Conservation (phyloP, 805 yeast species). For the Metschnikowia drakensbergensis region DNA sequence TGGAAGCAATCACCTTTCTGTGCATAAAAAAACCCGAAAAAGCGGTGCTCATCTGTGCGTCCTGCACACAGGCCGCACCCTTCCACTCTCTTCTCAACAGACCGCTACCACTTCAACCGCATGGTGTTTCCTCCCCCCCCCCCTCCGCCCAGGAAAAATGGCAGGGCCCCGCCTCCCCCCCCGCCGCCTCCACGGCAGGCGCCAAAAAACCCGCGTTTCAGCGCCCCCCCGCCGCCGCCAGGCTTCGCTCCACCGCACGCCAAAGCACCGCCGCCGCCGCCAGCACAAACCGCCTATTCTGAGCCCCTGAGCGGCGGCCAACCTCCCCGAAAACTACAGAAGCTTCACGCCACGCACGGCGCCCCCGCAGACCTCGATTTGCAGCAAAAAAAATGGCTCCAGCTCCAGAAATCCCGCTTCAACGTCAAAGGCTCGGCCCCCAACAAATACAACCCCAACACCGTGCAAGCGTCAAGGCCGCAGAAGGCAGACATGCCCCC, state of each 20-base stretch:
- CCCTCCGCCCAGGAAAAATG: slow-evolving; percentile 12
- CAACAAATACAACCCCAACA: slow-evolving; percentile 31
- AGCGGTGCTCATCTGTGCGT: neutral
- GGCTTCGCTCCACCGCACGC: neutral
- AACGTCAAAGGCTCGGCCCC: slow-evolving; percentile 14
- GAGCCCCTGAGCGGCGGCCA: neutral
- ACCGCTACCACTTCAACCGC: neutral
- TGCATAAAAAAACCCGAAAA: too few species aligned
- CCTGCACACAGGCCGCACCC: slow-evolving; percentile 1
- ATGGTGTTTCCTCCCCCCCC: slow-evolving; percentile 24
- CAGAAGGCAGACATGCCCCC: slow-evolving; percentile 85
- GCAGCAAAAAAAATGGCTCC: slow-evolving; percentile 57
- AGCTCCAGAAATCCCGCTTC: slow-evolving; percentile 57
- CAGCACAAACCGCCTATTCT: neutral
- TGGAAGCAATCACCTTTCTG: too few species aligned
- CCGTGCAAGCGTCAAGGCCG: slow-evolving; percentile 41
- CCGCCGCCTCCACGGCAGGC: slow-evolving; percentile 31
- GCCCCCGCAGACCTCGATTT: slow-evolving; percentile 32
- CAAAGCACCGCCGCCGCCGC: neutral
- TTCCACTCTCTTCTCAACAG: slow-evolving; percentile 1
- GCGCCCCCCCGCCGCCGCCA: slow-evolving; percentile 19
- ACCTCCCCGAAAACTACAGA: slow-evolving; percentile 14
- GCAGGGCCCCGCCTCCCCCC: slow-evolving; percentile 20
- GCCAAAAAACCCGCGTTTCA: neutral
- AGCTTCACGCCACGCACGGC: neutral